Evolutionary conservation across 164 flowering plant species (phyloP).

Genomic region (Berberis vulgaris): DNA sequence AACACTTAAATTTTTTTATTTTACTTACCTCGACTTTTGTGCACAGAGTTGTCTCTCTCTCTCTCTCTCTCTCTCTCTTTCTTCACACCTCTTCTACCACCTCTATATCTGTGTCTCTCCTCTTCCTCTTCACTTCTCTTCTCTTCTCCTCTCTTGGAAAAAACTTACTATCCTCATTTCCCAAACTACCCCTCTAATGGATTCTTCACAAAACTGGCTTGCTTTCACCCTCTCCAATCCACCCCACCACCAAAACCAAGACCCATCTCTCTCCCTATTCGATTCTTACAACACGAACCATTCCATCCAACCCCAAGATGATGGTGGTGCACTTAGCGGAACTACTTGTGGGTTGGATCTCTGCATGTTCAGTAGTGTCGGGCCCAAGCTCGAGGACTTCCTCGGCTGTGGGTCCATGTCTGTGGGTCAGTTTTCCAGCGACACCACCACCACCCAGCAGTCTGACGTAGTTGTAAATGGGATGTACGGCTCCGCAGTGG

Average conservation of each 20-base stretch:
- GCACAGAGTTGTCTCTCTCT: slow-evolving; percentile 4
- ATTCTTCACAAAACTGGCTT: slow-evolving; percentile 39
- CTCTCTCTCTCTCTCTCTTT: slow-evolving; percentile 3
- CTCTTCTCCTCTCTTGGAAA: not conserved
- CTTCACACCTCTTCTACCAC: not conserved
- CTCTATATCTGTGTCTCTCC: slow-evolving; percentile 18
- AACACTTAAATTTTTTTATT: not conserved
- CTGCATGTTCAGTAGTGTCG: slow-evolving; percentile 20
- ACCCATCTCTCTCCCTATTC: slow-evolving; percentile 29
- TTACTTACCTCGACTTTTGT: slow-evolving; percentile 12
- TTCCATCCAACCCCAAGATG: slow-evolving; percentile 1
- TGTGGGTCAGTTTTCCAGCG: slow-evolving; percentile 12
- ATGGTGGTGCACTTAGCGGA: not conserved
- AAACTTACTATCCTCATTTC: slow-evolving; percentile 10
- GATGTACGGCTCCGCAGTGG: not conserved
- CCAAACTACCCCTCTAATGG: slow-evolving; percentile 21
- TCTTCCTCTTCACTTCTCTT: not conserved
- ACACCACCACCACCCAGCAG: not conserved
- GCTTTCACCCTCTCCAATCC: slow-evolving; percentile 44
- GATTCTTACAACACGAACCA: slow-evolving; percentile 23
- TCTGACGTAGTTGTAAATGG: not conserved
- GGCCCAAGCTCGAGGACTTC: slow-evolving; percentile 65
- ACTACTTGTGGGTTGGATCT: slow-evolving; percentile 19
- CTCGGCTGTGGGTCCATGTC: slow-evolving; percentile 28
- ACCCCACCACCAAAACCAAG: slow-evolving; percentile 8